A percentile compares a stretch with the other conserved stretches of the same genome.
These are phyloP conservation scores for Mrakia hoshinonis DNA, from an alignment of 768 basidiomycete genomes.

Conservation along the genomic window DNA sequence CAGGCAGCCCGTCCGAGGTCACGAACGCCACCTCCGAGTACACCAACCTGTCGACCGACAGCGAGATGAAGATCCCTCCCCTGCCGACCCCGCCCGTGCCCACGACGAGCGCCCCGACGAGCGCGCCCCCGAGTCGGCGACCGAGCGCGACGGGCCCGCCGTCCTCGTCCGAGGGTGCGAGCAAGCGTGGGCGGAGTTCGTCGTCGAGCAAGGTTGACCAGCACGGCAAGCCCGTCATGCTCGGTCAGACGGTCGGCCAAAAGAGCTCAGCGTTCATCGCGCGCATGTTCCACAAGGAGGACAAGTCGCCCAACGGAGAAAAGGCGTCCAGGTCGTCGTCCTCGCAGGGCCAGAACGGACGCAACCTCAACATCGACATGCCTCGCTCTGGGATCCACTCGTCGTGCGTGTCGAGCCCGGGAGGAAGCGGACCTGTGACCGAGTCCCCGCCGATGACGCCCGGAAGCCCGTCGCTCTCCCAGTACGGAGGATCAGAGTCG, in stretches of 20 bases:
- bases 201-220: constrained; percentile 19
- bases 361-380: constrained; percentile 32
- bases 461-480: constrained; percentile 32
- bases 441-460: constrained; percentile 38
- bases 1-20: not conserved
- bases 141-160: not conserved
- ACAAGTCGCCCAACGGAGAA: constrained; percentile 28
- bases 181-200: constrained; percentile 25
- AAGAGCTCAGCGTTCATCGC: constrained; percentile 30
- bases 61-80: not conserved
- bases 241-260: constrained; percentile 36
- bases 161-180: not conserved
- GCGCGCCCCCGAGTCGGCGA: not conserved
- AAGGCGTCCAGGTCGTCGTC: constrained; percentile 31
- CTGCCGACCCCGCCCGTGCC: not conserved
- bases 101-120: not conserved
- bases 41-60: not conserved
- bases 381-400: constrained; percentile 28
- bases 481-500: constrained; percentile 30
- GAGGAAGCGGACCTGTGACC: constrained; percentile 11
- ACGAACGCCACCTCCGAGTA: not conserved
- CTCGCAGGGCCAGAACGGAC: constrained; percentile 28
- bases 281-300: constrained; percentile 37
- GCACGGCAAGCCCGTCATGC: constrained; percentile 34
- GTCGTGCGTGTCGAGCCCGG: constrained; percentile 28